These are phyloP conservation scores for Scedosporium aurantiacum DNA, from an alignment of 2,329 filamentous ascomycete genomes.

Conservation along the genomic window DNA sequence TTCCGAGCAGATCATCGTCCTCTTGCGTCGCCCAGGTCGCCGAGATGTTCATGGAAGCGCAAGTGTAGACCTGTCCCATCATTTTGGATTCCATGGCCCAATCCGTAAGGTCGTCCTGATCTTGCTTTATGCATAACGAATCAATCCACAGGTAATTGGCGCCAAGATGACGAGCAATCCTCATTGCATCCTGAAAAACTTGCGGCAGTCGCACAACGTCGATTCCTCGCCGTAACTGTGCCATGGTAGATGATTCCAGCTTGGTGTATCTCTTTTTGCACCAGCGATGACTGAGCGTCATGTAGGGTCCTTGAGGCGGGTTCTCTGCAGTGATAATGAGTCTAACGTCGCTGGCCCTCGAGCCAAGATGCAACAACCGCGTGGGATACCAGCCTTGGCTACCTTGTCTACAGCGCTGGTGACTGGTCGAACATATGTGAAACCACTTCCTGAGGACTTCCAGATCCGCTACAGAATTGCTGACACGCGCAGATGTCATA, in stretches of 20 bases:
- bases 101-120: conserved; percentile 10
- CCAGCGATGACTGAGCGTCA: conserved; percentile 1
- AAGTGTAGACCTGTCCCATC: conserved; percentile 12
- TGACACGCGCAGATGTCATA: neutral
- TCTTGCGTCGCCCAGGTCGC: neutral
- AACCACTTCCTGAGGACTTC: neutral
- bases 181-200: conserved; percentile 13
- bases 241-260: neutral
- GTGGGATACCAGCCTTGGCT: neutral
- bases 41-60: conserved; percentile 7
- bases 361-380: neutral
- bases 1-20: neutral
- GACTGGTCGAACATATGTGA: neutral
- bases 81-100: conserved; percentile 11
- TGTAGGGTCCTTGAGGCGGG: neutral
- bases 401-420: neutral
- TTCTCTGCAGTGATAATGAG: neutral
- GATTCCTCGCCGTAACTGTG: neutral
- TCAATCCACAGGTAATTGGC: conserved; percentile 17
- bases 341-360: neutral
- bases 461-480: neutral
- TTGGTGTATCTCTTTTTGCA: neutral
- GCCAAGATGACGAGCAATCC: conserved; percentile 9
- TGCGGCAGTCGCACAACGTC: conserved; percentile 7
- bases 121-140: conserved; percentile 17